These are phyloP conservation scores for Paecilomyces variotii DNA, from an alignment of 2,329 filamentous ascomycete species.

Conservation along the genomic window DNA sequence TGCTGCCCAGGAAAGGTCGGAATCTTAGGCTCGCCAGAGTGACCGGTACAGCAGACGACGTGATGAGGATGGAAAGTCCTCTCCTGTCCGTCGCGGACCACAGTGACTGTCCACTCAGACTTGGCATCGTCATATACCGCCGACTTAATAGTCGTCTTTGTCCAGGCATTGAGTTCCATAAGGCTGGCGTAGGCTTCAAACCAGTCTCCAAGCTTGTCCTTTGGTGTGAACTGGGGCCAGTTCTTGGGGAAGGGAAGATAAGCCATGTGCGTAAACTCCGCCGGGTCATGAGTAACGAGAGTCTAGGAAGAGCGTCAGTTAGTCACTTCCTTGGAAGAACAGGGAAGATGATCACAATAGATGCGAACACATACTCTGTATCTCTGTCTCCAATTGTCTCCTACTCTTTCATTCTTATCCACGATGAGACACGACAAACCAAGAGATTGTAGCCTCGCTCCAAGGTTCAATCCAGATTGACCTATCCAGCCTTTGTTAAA, in stretches of 20 bases:
- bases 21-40: slow-evolving; percentile 35
- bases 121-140: slow-evolving; percentile 32
- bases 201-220: slow-evolving; percentile 43
- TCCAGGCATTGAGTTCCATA: slow-evolving; percentile 44
- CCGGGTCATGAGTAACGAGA: slow-evolving; percentile 34
- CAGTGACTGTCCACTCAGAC: slow-evolving; percentile 31
- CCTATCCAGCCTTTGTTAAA: slow-evolving; percentile 18
- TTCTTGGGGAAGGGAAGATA: slow-evolving; percentile 35
- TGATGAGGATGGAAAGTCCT: slow-evolving; percentile 33
- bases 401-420: slow-evolving; percentile 38
- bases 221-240: slow-evolving; percentile 37
- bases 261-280: slow-evolving; percentile 30
- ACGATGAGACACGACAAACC: slow-evolving; percentile 36
- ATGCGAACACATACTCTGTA: slow-evolving; percentile 28
- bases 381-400: slow-evolving; percentile 45
- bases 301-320: slow-evolving; percentile 13
- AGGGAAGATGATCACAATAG: too few species aligned
- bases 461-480: slow-evolving; percentile 36
- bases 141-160: slow-evolving; percentile 30
- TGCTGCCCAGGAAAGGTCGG: slow-evolving; percentile 35
- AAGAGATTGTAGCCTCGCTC: slow-evolving; percentile 33
- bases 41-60: slow-evolving; percentile 42
- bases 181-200: slow-evolving; percentile 42
- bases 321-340: not conserved
- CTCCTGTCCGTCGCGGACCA: slow-evolving; percentile 18